Conservation (phyloP, 371 early-diverging fungal genomes). For the Encephalitozoon cuniculi region DNA sequence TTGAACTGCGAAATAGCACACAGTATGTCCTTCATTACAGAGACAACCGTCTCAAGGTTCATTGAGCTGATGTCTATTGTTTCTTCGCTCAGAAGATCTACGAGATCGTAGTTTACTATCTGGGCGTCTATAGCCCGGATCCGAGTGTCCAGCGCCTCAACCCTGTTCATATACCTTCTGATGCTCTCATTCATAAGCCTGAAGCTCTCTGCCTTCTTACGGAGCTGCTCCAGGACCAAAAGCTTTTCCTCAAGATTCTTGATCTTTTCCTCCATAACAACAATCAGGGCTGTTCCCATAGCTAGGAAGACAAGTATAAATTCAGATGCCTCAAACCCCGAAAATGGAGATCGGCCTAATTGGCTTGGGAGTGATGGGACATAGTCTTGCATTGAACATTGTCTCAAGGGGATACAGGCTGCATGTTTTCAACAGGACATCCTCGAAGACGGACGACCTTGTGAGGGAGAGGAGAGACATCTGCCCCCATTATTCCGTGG, state of each 20-base stretch:
- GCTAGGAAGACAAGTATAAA: background rate
- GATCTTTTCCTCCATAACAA: background rate
- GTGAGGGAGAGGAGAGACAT: slow-evolving; percentile 67
- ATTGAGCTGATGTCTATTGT: background rate
- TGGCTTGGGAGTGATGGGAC: slow-evolving; percentile 98
- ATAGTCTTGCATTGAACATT: slow-evolving; percentile 92
- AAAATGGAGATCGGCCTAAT: slow-evolving; percentile 72
- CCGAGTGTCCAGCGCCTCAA: background rate
- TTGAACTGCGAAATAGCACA: background rate
- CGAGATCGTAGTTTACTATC: background rate
- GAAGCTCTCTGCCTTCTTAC: background rate
- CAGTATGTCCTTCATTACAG: background rate
- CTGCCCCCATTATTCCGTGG: slow-evolving; percentile 75
- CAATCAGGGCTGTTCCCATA: background rate
- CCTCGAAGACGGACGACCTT: slow-evolving; percentile 80
- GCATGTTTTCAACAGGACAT: slow-evolving; percentile 80
- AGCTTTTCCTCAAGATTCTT: background rate
- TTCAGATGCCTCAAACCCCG: background rate
- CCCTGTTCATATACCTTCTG: background rate
- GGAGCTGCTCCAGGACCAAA: background rate
- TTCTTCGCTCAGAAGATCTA: background rate
- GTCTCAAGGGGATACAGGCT: slow-evolving; percentile 79
- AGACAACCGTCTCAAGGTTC: background rate
- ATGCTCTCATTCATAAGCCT: background rate
- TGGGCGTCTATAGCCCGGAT: background rate